Conservation (phyloP, 2,329 filamentous ascomycete species). For the Trichoderma lentiforme region DNA sequence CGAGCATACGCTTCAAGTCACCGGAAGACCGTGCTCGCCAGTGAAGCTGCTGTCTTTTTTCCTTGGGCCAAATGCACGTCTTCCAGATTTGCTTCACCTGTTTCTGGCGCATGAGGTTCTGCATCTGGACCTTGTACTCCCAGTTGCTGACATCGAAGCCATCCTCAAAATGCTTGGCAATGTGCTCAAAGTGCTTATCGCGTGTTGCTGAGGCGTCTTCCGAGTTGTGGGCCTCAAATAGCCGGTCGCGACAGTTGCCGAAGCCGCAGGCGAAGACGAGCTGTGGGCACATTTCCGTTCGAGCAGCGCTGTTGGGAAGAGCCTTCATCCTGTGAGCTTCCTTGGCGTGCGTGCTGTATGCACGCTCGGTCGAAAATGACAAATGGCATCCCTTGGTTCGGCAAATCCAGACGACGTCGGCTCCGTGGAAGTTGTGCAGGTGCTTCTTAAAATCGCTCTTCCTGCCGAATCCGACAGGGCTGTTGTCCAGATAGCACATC, state of each 20-base stretch:
- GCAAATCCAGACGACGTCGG: slow-evolving; percentile 43
- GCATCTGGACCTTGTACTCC: slow-evolving; percentile 43
- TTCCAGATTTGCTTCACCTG: slow-evolving; percentile 45
- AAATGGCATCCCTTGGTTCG: slow-evolving; percentile 40
- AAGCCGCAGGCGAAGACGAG: slow-evolving; percentile 46
- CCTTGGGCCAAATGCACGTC: slow-evolving; percentile 45
- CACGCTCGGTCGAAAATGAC: slow-evolving; percentile 45
- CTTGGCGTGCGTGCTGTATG: slow-evolving; percentile 45
- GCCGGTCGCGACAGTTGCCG: slow-evolving; percentile 39
- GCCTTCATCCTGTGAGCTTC: slow-evolving; percentile 42
- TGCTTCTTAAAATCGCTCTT: slow-evolving; percentile 50
- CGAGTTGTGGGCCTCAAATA: slow-evolving; percentile 39
- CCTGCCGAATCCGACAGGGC: slow-evolving; percentile 43
- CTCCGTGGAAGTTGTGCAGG: slow-evolving; percentile 46
- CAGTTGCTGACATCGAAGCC: slow-evolving; percentile 41
- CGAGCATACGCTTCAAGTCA: slow-evolving; percentile 44
- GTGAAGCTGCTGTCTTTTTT: slow-evolving; percentile 38
- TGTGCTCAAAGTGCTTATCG: slow-evolving; percentile 46
- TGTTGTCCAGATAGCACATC: slow-evolving; percentile 45
- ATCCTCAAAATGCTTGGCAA: slow-evolving; percentile 46
- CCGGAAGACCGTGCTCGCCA: slow-evolving; percentile 43
- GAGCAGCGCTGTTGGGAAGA: slow-evolving; percentile 40
- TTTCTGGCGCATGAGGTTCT: slow-evolving; percentile 43
- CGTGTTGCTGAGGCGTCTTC: slow-evolving; percentile 37
- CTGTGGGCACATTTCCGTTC: slow-evolving; percentile 41